Conservation (phyloP, 345 rosid genomes). For the Adansonia digitata region DNA sequence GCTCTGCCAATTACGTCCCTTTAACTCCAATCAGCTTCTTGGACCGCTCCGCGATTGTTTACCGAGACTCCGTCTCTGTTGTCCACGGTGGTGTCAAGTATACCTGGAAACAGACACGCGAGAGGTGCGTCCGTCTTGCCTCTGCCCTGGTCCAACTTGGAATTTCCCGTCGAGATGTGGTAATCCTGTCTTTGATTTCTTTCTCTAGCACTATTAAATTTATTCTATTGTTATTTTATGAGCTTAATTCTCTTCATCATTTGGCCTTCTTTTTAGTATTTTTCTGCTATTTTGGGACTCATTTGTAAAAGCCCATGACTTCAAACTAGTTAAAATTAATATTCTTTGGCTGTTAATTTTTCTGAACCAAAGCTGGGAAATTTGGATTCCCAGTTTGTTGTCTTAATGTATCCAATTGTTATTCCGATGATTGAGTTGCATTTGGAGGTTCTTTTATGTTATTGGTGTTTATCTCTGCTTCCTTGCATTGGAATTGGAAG, state of each 20-base stretch:
- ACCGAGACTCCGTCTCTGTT: slow-evolving; percentile 37
- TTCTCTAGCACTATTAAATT: background rate
- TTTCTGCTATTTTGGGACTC: background rate
- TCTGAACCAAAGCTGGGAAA: background rate
- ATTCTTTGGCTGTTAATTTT: background rate
- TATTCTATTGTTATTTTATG: background rate
- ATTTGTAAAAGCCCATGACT: background rate
- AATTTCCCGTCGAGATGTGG: slow-evolving; percentile 46
- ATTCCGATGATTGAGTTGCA: background rate
- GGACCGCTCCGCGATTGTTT: slow-evolving; percentile 50
- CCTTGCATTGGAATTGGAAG: too few relatives aligned
- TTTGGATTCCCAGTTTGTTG: background rate
- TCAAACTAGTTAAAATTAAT: background rate
- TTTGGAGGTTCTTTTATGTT: background rate
- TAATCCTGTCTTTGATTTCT: background rate
- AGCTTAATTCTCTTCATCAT: background rate
- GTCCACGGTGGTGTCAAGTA: slow-evolving; percentile 42
- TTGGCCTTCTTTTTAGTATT: background rate
- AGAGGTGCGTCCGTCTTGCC: slow-evolving; percentile 56
- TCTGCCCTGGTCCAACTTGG: slow-evolving; percentile 48
- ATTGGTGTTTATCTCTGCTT: background rate
- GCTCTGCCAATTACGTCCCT: slow-evolving; percentile 52
- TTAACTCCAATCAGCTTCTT: slow-evolving; percentile 57
- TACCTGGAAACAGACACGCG: slow-evolving; percentile 50
- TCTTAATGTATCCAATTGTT: background rate